A percentile compares a stretch with the other conserved stretches of the same genome.
phyloP scores from a whole-genome alignment of 441 rosid species.

The Jatropha multifida region DNA sequence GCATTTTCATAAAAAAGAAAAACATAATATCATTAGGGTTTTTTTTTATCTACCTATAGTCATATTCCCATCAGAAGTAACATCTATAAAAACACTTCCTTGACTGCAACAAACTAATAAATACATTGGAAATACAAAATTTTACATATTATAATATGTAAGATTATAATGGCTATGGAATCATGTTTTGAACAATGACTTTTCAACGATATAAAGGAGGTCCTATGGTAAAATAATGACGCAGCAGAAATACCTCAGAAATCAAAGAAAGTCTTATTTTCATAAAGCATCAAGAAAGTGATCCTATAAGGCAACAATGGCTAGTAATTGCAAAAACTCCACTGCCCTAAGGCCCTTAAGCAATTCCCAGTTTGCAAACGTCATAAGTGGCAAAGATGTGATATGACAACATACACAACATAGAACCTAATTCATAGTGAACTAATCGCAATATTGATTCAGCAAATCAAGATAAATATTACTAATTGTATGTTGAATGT shows the following conservation, averaged over 20 bases:
- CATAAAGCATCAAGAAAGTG: not conserved
- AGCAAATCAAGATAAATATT: not conserved
- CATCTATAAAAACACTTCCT: conserved; percentile 78
- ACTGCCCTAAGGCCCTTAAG: not conserved
- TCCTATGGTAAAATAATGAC: not conserved
- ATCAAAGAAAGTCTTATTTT: not conserved
- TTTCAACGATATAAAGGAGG: not conserved
- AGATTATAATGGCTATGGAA: conserved; percentile 5
- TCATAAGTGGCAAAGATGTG: not conserved
- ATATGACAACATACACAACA: not conserved
- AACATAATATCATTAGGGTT: not conserved
- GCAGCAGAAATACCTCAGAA: not conserved
- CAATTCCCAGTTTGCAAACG: not conserved
- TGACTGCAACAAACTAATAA: conserved; percentile 50
- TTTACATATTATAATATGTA: conserved; percentile 8
- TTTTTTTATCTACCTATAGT: conserved; percentile 46
- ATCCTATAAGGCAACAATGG: not conserved
- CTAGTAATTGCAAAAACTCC: not conserved
- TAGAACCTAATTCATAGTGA: not conserved
- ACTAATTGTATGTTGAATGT: not conserved
- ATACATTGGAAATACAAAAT: not conserved
- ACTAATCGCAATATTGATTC: not conserved
- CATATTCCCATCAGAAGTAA: conserved; percentile 79
- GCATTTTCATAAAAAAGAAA: too few relatives aligned
- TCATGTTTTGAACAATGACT: not conserved